These are phyloP conservation scores for Xylaria nigripes DNA, from an alignment of 495 filamentous ascomycete genomes.

Conservation along the genomic window DNA sequence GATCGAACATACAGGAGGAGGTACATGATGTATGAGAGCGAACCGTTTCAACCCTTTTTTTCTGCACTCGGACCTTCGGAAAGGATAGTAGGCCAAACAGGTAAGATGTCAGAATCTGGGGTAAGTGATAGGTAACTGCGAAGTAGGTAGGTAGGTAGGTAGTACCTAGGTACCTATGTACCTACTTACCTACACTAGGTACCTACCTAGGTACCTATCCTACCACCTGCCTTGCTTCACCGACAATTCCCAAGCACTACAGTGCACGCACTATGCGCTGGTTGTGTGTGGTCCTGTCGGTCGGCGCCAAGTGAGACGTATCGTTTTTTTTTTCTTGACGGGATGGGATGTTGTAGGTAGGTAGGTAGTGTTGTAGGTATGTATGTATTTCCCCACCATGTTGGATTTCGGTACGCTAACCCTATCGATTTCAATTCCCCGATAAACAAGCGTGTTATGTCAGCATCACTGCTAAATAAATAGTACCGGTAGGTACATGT, in stretches of 20 bases:
- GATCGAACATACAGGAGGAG: background rate
- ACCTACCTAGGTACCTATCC: no score
- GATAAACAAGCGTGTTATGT: no score
- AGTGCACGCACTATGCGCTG: background rate
- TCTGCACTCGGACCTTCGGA: background rate
- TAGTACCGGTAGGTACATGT: no score
- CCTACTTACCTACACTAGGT: background rate
- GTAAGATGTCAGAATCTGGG: background rate
- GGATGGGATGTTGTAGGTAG: no score
- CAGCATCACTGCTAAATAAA: no score
- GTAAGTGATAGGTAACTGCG: background rate
- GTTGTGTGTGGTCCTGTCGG: background rate
- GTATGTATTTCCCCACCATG: no score
- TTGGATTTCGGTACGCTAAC: no score
- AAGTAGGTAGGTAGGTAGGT: no score
- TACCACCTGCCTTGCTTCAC: background rate
- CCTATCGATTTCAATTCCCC: no score
- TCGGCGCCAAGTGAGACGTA: background rate
- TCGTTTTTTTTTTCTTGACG: background rate
- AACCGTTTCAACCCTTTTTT: background rate
- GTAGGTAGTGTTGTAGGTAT: no score
- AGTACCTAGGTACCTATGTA: no score
- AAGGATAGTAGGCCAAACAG: no score
- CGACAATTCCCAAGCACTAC: background rate
- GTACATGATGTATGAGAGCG: background rate